A percentile compares a stretch with the other conserved stretches of the same genome.
Conservation (phyloP, 257 asterid species). For the Scutellaria galericulata region DNA sequence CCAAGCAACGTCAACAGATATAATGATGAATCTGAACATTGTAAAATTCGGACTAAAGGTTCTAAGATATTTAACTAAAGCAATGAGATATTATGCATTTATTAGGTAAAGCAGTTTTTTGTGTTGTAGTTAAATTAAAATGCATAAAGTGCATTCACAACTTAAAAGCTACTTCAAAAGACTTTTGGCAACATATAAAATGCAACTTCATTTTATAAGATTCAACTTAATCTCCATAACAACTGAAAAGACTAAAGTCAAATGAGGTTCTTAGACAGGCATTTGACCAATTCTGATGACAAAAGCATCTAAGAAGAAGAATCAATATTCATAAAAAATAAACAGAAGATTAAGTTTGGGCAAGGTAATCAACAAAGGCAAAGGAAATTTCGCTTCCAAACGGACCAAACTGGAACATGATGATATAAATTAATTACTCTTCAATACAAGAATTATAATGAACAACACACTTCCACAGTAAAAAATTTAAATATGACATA, state of each 20-base stretch:
- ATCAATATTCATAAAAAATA: constrained; percentile 2
- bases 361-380: constrained; percentile 11
- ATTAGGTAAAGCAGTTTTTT: constrained; percentile 15
- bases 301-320: constrained; percentile 3
- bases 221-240: constrained; percentile 15
- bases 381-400: not conserved
- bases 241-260: constrained; percentile 16
- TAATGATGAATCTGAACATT: constrained; percentile 27
- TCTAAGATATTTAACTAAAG: constrained; percentile 14
- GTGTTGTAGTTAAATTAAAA: constrained; percentile 16
- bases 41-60: not conserved
- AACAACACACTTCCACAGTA: constrained; percentile 19
- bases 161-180: constrained; percentile 5
- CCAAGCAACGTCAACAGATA: constrained; percentile 36
- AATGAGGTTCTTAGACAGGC: constrained; percentile 8
- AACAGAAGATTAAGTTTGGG: constrained; percentile 7
- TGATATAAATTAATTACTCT: constrained; percentile 15
- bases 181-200: constrained; percentile 13
- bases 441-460: constrained; percentile 3
- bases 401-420: constrained; percentile 20
- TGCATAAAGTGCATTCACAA: not conserved
- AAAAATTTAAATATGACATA: not conserved
- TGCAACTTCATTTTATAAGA: constrained; percentile 17
- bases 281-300: constrained; percentile 6
- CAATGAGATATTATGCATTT: constrained; percentile 16